Base-by-base conservation (phyloP, 257 asterid genomes). In the Galeopsis tetrahit region DNA sequence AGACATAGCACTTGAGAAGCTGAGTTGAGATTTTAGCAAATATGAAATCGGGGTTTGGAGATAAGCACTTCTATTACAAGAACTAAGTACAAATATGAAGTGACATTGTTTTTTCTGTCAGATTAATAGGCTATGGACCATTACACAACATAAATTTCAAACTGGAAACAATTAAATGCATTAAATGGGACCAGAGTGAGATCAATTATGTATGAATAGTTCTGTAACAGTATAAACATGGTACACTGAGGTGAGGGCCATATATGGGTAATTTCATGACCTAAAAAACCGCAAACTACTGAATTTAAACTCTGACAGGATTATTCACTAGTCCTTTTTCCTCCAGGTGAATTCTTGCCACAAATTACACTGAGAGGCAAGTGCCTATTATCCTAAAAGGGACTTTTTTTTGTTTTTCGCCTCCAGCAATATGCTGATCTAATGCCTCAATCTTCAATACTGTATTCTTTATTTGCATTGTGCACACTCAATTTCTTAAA, bases 251-350 rank as follows among this genome's bases (percentile, higher is more conserved):
- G 66, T 61, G 62, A 78, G 79, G 79, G 68, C 83, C 82, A 77
- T 72, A 49, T 66, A 74, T 43, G 78, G 75, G 82, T 49, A 69
- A 72, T 62, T 76, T 72, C 36, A 75, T 75, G 62, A 65, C 42
- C 44, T 74, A 68, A 31, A 68, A 58, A 43, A 51, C 60, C 48
- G 63, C 33, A 78, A 73, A 73, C 72, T 56, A 72, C 81, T 43
- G 67, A 43, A 55, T 71, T 77, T 71, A 51, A 80, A 83, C 58
- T 69, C 87, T 75, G 83, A 73, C 81, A 80, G 33, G 64, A 66
- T 73, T 58, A 9, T 69, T 80, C 53, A 77, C 79, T 55, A 43
- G 78, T 58, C 81, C 71, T 75, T 76, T 57, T 68, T 62, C 34
- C 55, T 39, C 15, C 49, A 53, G 49, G 69, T 69, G 13, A 65